These are phyloP conservation scores for Triticum dicoccoides DNA, from an alignment of 176 grass and related monocot genomes.

Conservation along the genomic window DNA sequence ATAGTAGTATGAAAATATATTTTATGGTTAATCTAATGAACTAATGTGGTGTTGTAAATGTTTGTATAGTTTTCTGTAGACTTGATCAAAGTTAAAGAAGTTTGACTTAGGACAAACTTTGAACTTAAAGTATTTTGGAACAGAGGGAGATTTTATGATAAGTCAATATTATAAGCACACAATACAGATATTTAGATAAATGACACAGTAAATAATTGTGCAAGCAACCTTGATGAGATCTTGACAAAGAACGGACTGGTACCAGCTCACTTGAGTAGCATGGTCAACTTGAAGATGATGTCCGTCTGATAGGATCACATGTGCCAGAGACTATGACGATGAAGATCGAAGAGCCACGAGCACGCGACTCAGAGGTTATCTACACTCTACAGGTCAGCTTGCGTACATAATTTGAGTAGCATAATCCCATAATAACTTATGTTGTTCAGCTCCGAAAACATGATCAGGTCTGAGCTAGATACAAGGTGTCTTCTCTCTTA, in stretches of 20 bases:
- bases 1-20: not conserved
- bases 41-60: not conserved
- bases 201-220: not conserved
- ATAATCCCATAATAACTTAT: not conserved
- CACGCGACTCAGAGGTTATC: not conserved
- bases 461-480: not conserved
- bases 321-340: not conserved
- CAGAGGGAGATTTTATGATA: not conserved
- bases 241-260: not conserved
- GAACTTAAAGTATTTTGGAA: too few species aligned
- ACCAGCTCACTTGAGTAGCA: constrained; percentile 7
- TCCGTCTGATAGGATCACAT: not conserved
- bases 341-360: not conserved
- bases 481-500: not conserved
- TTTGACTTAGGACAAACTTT: not conserved
- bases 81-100: not conserved
- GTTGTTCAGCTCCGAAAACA: constrained; percentile 2
- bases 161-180: not conserved
- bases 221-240: constrained; percentile 10
- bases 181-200: not conserved
- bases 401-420: not conserved
- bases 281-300: not conserved
- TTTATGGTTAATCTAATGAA: not conserved
- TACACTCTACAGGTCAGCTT: not conserved
- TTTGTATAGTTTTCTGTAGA: not conserved